These are phyloP conservation scores for Chlorella sorokiniana DNA, from an alignment of 139 green algal species.

Conservation along the genomic window DNA sequence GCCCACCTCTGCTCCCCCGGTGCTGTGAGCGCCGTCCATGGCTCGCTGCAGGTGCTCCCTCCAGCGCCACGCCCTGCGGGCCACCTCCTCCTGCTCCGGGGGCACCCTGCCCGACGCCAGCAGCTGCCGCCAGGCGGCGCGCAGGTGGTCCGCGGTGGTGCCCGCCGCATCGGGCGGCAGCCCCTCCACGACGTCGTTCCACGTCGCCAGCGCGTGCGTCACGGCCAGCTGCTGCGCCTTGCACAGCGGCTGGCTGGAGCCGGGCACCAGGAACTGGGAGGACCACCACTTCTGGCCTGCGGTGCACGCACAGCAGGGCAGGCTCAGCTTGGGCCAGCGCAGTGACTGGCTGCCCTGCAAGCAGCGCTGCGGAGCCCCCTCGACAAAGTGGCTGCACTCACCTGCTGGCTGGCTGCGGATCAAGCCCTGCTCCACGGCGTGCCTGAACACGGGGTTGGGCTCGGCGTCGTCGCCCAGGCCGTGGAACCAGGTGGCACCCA, in stretches of 20 bases:
- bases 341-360: not conserved
- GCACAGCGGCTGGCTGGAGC: not conserved
- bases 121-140: slow-evolving; percentile 6
- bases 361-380: not conserved
- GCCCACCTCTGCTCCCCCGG: slow-evolving; percentile 4
- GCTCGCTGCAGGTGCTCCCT: slow-evolving; percentile 27
- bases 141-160: slow-evolving; percentile 8
- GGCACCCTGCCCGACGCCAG: not conserved
- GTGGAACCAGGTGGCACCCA: slow-evolving; percentile 38
- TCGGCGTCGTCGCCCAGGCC: not conserved
- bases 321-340: not conserved
- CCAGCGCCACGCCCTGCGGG: slow-evolving; percentile 24
- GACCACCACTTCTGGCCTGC: slow-evolving; percentile 26
- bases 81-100: not conserved
- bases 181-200: not conserved
- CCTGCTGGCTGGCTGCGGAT: not conserved
- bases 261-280: slow-evolving; percentile 25
- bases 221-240: not conserved
- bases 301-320: not conserved
- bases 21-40: slow-evolving; percentile 32
- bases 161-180: not conserved
- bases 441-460: slow-evolving; percentile 15
- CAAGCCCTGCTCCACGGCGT: slow-evolving; percentile 7
- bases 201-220: not conserved
- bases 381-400: not conserved